Base-by-base conservation (phyloP, 257 asterid genomes). In the Ocimum tenuiflorum region DNA sequence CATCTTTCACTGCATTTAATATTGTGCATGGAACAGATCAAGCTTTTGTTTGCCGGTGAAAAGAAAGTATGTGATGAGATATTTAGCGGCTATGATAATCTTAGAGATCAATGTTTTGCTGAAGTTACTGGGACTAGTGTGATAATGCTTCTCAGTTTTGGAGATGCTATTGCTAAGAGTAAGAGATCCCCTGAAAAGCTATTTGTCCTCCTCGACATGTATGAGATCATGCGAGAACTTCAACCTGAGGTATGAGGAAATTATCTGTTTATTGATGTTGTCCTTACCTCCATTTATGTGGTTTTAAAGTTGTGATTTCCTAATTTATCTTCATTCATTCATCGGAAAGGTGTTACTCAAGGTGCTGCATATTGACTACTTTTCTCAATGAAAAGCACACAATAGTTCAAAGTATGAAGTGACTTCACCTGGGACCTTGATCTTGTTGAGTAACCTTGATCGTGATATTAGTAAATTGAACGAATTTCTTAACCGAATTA, bases 121-220 rank as follows among this genome's bases (percentile, higher is more conserved):
- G 98, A 88, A 70, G 88, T 87, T 10, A 81, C 87, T 0, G 82
- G 76, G n/a, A 84, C 73, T 53, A 83, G 98, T 63, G 88, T 91
- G 8, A 65, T 86, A 12, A 76, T 81, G 69, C 85, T 91, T 12
- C 85, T 86, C 64, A 91, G 98, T 76, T 88, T 91, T 68, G 96
- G 95, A 74, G 96, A 88, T 73, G 98, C 96, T 48, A 79, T 91
- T 56, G 95, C 96, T n/a, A 91, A 73, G 75, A 91, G 98, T 79
- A 91, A 89, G 81, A 71, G 95, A 72, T 86, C 98, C 15, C 98
- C 98, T 5, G 98, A 91, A 78, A 91, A 91, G 74, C 63, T 88
- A 51, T 91, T 91, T 82, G 98, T 91, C 79, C 94, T 91, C 60
- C 81, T 91, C 35, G 98, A 91, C 78, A 91, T 91, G 98, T 91